Percentiles rank a stretch among this genome's conserved stretches.
Evolutionary conservation across 106 monocot species (phyloP).

Genomic region (Dioscorea zingiberensis): DNA sequence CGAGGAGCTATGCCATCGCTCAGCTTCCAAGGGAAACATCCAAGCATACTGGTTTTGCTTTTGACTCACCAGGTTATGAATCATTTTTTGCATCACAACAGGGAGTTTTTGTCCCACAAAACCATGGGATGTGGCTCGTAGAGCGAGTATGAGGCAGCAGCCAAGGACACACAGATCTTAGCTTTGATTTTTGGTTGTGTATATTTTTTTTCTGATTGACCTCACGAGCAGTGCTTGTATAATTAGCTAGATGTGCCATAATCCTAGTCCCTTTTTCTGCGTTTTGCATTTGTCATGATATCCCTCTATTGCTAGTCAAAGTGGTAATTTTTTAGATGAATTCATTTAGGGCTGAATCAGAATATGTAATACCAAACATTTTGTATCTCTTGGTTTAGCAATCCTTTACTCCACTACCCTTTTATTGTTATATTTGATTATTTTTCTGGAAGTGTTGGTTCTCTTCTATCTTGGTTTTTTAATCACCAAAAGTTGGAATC

Average conservation of each 20-base stretch:
- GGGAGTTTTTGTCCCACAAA: constrained; percentile 74
- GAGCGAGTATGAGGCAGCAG: constrained; percentile 74
- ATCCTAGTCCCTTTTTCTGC: not conserved
- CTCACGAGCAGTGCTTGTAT: constrained; percentile 9
- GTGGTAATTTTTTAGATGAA: too few relatives aligned
- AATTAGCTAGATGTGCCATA: constrained; percentile 8
- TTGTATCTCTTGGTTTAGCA: too few relatives aligned
- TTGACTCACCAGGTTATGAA: constrained; percentile 95
- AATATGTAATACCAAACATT: too few relatives aligned
- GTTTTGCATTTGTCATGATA: not conserved
- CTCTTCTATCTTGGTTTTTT: too few relatives aligned
- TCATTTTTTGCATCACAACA: constrained; percentile 94
- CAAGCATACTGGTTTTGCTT: constrained; percentile 94
- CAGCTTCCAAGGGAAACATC: constrained; percentile 78
- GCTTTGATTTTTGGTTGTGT: constrained; percentile 17
- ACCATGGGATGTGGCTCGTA: constrained; percentile 87
- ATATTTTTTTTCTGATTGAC: constrained; percentile 1
- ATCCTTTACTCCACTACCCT: too few relatives aligned
- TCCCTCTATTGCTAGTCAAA: too few relatives aligned
- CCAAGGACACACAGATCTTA: constrained; percentile 20
- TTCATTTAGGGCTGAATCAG: too few relatives aligned
- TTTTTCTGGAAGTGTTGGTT: too few relatives aligned
- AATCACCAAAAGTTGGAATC: too few relatives aligned
- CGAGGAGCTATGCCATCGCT: constrained; percentile 75
- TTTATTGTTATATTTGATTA: too few relatives aligned